These are phyloP conservation scores for Rhodotorula sp. DNA, from an alignment of 1,284 basidiomycete species.

Conservation along the genomic window DNA sequence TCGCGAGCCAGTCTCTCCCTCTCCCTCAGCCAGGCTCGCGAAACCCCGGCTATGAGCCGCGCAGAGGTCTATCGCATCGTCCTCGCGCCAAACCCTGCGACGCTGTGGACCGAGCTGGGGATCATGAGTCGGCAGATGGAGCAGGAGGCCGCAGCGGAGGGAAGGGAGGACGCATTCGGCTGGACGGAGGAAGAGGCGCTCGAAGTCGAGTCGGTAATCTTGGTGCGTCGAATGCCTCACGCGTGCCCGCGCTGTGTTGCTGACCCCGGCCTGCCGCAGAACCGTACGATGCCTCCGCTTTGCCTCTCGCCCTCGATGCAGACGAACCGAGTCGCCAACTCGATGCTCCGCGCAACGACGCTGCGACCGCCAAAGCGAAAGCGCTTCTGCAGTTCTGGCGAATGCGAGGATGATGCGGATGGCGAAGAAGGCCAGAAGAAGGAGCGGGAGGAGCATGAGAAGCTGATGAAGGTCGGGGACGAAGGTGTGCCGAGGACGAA, in stretches of 20 bases:
- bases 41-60: conserved; percentile 14
- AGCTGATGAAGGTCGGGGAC: conserved; percentile 38
- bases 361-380: conserved; percentile 40
- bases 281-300: conserved; percentile 40
- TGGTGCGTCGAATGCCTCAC: conserved; percentile 25
- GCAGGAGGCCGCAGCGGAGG: conserved; percentile 23
- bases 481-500: conserved; percentile 35
- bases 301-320: conserved; percentile 44
- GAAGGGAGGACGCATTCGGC: conserved; percentile 14
- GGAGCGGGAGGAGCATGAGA: conserved; percentile 36
- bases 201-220: conserved; percentile 41
- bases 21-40: conserved; percentile 17
- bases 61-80: conserved; percentile 45
- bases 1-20: conserved; percentile 17
- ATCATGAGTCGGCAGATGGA: conserved; percentile 29
- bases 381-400: conserved; percentile 27
- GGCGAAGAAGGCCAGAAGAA: conserved; percentile 22
- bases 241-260: rapidly evolving
- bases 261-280: conserved; percentile 20
- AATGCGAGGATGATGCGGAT: conserved; percentile 26
- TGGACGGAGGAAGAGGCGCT: conserved; percentile 41
- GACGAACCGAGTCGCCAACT: conserved; percentile 43
- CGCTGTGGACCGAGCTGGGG: conserved; percentile 43
- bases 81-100: conserved; percentile 42
- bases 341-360: conserved; percentile 42